phyloP scores from a whole-genome alignment of 2,329 filamentous ascomycete genomes.

The Delphinella strobiligena region DNA sequence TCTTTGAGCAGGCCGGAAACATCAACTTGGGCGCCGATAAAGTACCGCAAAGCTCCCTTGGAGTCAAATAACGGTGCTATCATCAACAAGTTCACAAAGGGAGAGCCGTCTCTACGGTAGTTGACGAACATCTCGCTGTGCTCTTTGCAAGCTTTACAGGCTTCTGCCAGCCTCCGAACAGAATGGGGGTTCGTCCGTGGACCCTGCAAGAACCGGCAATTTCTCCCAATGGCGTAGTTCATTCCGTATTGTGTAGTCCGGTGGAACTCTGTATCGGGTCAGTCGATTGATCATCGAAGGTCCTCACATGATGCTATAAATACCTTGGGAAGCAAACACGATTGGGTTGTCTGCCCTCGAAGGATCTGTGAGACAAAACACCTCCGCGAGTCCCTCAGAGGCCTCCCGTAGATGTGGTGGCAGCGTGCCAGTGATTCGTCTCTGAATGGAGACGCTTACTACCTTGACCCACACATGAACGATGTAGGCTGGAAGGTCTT shows the following conservation, averaged over 20 bases:
- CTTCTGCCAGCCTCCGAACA: constrained; percentile 49
- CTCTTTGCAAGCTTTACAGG: constrained; percentile 51
- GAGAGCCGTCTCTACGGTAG: constrained; percentile 57
- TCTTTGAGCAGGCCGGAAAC: constrained; percentile 57
- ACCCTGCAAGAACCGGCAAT: constrained; percentile 69
- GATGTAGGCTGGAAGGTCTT: constrained; percentile 62
- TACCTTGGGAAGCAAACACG: constrained; percentile 60
- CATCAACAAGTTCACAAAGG: constrained; percentile 68
- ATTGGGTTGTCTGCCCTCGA: constrained; percentile 37
- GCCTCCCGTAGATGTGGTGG: constrained; percentile 52
- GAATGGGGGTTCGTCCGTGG: constrained; percentile 56
- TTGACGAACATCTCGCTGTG: constrained; percentile 57
- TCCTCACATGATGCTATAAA: background rate
- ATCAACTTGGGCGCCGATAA: constrained; percentile 62
- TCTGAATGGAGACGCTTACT: constrained; percentile 57
- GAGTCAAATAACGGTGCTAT: constrained; percentile 60
- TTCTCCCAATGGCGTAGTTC: constrained; percentile 60
- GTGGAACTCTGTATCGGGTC: constrained; percentile 48
- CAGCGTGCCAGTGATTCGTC: constrained; percentile 55
- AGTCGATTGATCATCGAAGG: background rate
- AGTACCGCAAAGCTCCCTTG: constrained; percentile 54
- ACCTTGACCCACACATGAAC: constrained; percentile 56
- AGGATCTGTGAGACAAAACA: constrained; percentile 66
- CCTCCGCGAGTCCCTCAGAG: constrained; percentile 64
- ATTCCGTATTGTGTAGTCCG: constrained; percentile 64